phyloP scores from a whole-genome alignment of 139 green algal genomes.

The Picochlorum sp. region DNA sequence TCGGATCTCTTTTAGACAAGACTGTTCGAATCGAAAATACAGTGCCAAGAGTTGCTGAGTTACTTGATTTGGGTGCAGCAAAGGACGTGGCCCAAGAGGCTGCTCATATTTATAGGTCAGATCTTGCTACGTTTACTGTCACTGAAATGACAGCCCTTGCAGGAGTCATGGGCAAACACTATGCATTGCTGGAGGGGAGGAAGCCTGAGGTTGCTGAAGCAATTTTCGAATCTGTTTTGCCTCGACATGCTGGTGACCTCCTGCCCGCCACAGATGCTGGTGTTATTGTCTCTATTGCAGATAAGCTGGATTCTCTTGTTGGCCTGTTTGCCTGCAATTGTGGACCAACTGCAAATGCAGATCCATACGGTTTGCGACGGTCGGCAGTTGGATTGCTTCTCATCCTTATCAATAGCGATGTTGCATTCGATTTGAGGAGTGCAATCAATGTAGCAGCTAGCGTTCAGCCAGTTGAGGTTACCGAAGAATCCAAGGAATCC shows the following conservation, averaged over 20 bases:
- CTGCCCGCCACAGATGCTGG: slow-evolving; percentile 59
- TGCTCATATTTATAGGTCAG: slow-evolving; percentile 67
- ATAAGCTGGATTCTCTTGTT: slow-evolving; percentile 86
- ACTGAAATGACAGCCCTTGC: slow-evolving; percentile 96
- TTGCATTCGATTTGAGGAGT: neutral
- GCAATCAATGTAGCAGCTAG: slow-evolving; percentile 9
- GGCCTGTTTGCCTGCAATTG: slow-evolving; percentile 83
- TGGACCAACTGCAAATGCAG: slow-evolving; percentile 72
- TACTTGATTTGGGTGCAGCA: slow-evolving; percentile 27
- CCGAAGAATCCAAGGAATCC: slow-evolving; percentile 19
- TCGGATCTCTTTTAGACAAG: slow-evolving; percentile 94
- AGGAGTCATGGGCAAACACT: slow-evolving; percentile 88
- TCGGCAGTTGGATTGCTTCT: slow-evolving; percentile 80
- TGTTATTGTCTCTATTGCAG: slow-evolving; percentile 48
- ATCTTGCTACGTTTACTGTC: slow-evolving; percentile 86
- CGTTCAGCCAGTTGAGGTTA: slow-evolving; percentile 69
- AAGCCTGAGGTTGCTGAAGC: slow-evolving; percentile 33
- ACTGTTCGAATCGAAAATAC: slow-evolving; percentile 60
- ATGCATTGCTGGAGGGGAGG: slow-evolving; percentile 55
- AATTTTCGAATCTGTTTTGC: slow-evolving; percentile 83
- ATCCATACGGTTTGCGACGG: slow-evolving; percentile 91
- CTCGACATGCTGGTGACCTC: slow-evolving; percentile 67
- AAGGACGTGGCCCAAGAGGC: slow-evolving; percentile 35
- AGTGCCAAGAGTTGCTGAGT: slow-evolving; percentile 42
- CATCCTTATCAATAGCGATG: slow-evolving; percentile 21